These are phyloP conservation scores for Pharnaceum exiguum DNA, from an alignment of 148 eudicot species.

Conservation along the genomic window DNA sequence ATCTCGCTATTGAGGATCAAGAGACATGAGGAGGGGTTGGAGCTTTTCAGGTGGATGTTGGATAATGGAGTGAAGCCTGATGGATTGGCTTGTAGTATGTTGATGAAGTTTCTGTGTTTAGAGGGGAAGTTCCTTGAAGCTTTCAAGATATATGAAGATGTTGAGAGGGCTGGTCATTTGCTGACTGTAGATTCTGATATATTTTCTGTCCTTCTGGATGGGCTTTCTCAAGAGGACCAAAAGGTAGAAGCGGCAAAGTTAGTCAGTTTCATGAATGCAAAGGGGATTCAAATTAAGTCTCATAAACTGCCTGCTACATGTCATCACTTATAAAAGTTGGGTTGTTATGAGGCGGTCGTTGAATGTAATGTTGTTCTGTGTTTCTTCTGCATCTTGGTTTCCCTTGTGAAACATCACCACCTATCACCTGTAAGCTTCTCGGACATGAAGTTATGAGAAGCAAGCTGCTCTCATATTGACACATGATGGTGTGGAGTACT, in stretches of 20 bases:
- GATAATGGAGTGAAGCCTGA: constrained; percentile 48
- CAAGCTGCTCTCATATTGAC: too few species aligned
- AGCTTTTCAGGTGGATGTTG: constrained; percentile 61
- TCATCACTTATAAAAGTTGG: too few species aligned
- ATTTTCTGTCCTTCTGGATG: constrained; percentile 48
- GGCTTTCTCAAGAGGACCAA: constrained; percentile 44
- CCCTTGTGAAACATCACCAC: too few species aligned
- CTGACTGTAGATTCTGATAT: constrained; percentile 54
- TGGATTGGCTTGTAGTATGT: constrained; percentile 49
- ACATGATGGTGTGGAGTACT: too few species aligned
- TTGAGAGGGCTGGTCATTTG: constrained; percentile 42
- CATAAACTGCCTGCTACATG: constrained; percentile 18
- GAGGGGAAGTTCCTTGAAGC: constrained; percentile 58
- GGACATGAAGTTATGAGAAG: too few species aligned
- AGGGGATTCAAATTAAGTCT: constrained; percentile 35
- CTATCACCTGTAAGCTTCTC: too few species aligned
- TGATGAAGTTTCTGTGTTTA: constrained; percentile 42
- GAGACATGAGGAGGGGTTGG: constrained; percentile 50
- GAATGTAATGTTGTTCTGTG: too few species aligned
- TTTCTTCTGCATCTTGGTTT: too few species aligned
- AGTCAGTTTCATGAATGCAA: constrained; percentile 36
- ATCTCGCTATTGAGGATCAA: constrained; percentile 38
- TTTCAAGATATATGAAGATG: constrained; percentile 35
- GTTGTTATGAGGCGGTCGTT: too few species aligned
- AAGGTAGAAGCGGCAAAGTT: constrained; percentile 46